Evolutionary conservation across 2,329 filamentous ascomycete species (phyloP).

Genomic region (Hypoxylon sp.): DNA sequence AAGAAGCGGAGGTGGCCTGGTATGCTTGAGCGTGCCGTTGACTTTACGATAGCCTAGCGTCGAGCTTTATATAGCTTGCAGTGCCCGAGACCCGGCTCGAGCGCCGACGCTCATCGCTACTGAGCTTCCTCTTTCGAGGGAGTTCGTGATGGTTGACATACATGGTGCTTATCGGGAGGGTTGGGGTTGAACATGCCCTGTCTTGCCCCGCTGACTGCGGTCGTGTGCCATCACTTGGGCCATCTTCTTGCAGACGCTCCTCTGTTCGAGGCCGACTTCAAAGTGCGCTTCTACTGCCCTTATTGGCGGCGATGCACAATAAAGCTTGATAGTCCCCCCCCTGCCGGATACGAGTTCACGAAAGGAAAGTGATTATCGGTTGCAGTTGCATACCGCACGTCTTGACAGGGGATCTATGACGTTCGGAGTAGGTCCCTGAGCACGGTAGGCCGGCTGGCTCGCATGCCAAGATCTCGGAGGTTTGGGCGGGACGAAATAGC

Average conservation of each 20-base stretch:
- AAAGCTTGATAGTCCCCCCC: slow-evolving; percentile 37
- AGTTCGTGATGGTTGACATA: slow-evolving; percentile 42
- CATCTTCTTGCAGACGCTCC: slow-evolving; percentile 18
- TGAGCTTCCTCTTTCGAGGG: slow-evolving; percentile 54
- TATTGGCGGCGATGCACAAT: slow-evolving; percentile 39
- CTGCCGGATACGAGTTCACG: slow-evolving; percentile 45
- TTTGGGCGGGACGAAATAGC: slow-evolving; percentile 38
- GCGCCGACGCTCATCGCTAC: slow-evolving; percentile 5
- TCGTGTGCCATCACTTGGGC: slow-evolving; percentile 39
- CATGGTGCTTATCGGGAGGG: slow-evolving; percentile 42
- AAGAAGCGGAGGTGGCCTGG: slow-evolving; percentile 42
- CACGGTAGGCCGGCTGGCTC: slow-evolving; percentile 36
- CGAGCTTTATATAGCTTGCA: slow-evolving; percentile 47
- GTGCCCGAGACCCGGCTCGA: slow-evolving; percentile 6
- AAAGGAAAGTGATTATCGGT: slow-evolving; percentile 50
- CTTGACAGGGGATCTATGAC: slow-evolving; percentile 41
- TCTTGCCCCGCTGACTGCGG: slow-evolving; percentile 35
- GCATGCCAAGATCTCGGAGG: slow-evolving; percentile 37
- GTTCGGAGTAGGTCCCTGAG: slow-evolving; percentile 39
- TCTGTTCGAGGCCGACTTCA: slow-evolving; percentile 29
- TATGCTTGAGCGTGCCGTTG: slow-evolving; percentile 37
- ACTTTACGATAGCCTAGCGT: slow-evolving; percentile 33
- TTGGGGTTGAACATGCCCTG: slow-evolving; percentile 27
- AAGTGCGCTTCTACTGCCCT: slow-evolving; percentile 10
- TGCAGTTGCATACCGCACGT: slow-evolving; percentile 45